These are phyloP conservation scores for Xerocomellus amylosporus DNA, from an alignment of 768 basidiomycete species.

Conservation along the genomic window DNA sequence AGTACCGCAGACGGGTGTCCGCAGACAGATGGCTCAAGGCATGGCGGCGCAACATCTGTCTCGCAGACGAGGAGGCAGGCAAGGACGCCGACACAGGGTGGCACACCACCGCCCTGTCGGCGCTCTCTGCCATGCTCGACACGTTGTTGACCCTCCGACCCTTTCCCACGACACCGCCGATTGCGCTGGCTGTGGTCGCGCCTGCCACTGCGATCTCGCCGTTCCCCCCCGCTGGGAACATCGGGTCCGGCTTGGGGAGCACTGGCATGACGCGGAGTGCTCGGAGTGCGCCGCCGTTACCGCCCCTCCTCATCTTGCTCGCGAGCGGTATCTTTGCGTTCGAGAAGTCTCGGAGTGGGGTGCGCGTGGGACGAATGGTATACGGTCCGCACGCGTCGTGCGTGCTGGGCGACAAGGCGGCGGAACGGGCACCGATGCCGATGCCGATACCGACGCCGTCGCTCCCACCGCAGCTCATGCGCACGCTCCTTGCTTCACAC, in stretches of 20 bases:
- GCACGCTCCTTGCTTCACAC: conserved; percentile 21
- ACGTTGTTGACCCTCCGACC: conserved; percentile 35
- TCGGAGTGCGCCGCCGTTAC: conserved; percentile 29
- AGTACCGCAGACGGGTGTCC: conserved; percentile 24
- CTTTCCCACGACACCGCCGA: conserved; percentile 25
- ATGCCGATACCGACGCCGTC: conserved; percentile 21
- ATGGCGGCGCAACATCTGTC: conserved; percentile 20
- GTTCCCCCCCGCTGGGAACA: conserved; percentile 10
- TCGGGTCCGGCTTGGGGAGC: neutral
- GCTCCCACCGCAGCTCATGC: conserved; percentile 36
- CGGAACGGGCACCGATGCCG: neutral
- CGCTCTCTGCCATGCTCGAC: conserved; percentile 33
- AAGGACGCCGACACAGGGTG: neutral
- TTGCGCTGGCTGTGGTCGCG: conserved; percentile 18
- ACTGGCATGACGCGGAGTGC: conserved; percentile 26
- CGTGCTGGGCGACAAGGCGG: neutral
- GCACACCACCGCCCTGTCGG: conserved; percentile 7
- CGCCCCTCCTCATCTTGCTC: conserved; percentile 29
- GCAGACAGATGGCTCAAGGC: conserved; percentile 25
- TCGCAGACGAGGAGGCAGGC: neutral
- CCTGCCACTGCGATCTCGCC: conserved; percentile 1
- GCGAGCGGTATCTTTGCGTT: conserved; percentile 11
- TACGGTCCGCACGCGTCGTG: conserved; percentile 20
- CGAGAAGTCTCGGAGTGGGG: conserved; percentile 25
- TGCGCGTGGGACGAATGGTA: conserved; percentile 15